Percentiles rank a stretch among this genome's conserved stretches.
Evolutionary conservation across 345 rosid species (phyloP).

Genomic region (Populus ilicifolia): DNA sequence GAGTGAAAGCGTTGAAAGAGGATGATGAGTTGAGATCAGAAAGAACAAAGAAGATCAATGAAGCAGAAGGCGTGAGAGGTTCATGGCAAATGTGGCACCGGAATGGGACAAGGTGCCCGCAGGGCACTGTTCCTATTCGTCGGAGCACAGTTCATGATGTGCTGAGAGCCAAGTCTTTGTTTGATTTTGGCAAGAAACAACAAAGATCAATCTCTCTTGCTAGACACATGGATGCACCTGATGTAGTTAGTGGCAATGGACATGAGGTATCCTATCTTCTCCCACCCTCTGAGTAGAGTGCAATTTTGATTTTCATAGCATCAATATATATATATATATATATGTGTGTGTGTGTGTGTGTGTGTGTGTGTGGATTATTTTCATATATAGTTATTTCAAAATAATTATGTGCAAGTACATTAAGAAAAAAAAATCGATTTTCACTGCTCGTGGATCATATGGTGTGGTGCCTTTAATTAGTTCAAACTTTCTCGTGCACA

Average conservation of each 20-base stretch:
- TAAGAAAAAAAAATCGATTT: background rate
- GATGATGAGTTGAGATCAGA: slow-evolving; percentile 12
- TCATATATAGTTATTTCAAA: background rate
- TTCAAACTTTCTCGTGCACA: background rate
- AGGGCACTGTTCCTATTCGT: slow-evolving; percentile 26
- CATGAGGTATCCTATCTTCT: slow-evolving; percentile 18
- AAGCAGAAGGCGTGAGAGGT: slow-evolving; percentile 22
- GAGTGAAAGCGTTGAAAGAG: slow-evolving; percentile 5
- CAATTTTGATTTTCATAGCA: background rate
- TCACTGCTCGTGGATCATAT: background rate
- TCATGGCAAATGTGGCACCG: slow-evolving; percentile 39
- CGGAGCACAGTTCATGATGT: slow-evolving; percentile 25
- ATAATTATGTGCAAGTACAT: background rate
- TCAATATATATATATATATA: background rate
- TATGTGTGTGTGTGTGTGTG: no score
- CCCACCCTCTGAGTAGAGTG: background rate
- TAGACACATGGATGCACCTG: slow-evolving; percentile 60
- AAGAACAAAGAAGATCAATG: background rate
- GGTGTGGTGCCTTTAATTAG: background rate
- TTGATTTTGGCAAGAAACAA: slow-evolving; percentile 79
- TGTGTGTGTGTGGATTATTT: no score
- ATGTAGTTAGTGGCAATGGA: slow-evolving; percentile 58
- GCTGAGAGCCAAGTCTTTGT: slow-evolving; percentile 54
- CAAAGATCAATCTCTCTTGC: slow-evolving; percentile 15
- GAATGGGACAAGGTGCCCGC: slow-evolving; percentile 34